Conservation (phyloP, 176 grass and related monocot species). For the Carex cristatella region DNA sequence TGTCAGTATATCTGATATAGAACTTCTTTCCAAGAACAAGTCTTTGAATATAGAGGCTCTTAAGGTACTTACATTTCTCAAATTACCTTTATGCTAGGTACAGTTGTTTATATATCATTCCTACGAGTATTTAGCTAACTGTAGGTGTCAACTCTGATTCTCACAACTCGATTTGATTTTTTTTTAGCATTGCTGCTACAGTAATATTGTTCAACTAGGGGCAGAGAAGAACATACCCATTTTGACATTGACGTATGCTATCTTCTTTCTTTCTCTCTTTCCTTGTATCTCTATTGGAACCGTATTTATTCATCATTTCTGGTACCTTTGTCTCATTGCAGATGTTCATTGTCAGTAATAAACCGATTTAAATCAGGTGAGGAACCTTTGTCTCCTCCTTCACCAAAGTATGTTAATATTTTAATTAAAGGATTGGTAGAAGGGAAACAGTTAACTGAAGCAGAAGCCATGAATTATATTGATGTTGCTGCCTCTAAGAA, state of each 20-base stretch:
- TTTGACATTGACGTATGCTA: constrained; percentile 71
- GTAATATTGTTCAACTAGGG: constrained; percentile 71
- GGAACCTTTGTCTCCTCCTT: constrained; percentile 45
- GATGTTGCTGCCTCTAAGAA: constrained; percentile 30
- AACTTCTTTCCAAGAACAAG: constrained; percentile 45
- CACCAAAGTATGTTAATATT: constrained; percentile 43
- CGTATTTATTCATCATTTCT: background rate
- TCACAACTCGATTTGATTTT: constrained; percentile 1
- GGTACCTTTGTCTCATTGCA: constrained; percentile 6
- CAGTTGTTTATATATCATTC: constrained; percentile 5
- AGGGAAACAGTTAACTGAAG: constrained; percentile 56
- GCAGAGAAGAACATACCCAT: constrained; percentile 71
- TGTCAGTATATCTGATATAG: constrained; percentile 46
- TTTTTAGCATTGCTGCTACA: constrained; percentile 71
- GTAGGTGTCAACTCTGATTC: background rate
- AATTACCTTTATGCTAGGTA: background rate
- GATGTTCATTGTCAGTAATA: constrained; percentile 59
- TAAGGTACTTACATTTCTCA: constrained; percentile 42
- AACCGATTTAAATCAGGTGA: constrained; percentile 40
- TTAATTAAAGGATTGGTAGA: constrained; percentile 69
- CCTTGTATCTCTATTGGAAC: background rate
- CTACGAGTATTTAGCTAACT: background rate
- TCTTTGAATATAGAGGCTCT: constrained; percentile 62
- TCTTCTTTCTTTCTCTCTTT: background rate
- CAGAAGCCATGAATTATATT: constrained; percentile 55